A percentile compares a stretch with the other conserved stretches of the same genome.
Conservation (phyloP, 164 flowering plant species). For the Piper longum region DNA sequence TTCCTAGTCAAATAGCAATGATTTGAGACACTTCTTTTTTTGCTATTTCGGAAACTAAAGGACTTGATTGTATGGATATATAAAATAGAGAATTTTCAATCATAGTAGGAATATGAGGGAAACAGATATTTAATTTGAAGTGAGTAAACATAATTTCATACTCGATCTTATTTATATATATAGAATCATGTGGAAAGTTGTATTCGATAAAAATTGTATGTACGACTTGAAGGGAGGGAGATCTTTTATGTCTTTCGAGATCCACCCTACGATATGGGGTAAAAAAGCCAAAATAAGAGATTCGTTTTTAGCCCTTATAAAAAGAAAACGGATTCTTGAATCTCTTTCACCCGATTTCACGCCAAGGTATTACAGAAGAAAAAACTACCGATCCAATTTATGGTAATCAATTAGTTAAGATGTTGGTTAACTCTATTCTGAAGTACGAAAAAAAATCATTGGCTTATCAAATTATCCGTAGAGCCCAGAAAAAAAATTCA, state of each 20-base stretch:
- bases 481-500: too few relatives aligned
- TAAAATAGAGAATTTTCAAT: neutral
- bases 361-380: neutral
- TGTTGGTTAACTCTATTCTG: neutral
- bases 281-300: neutral
- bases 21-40: neutral
- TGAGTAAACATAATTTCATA: neutral
- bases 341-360: neutral
- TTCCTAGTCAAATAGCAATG: too few relatives aligned
- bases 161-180: neutral
- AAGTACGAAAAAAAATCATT: too few relatives aligned
- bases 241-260: neutral
- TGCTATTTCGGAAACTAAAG: neutral
- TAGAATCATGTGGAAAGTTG: neutral
- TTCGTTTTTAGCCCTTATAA: neutral
- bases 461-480: too few relatives aligned
- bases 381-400: neutral
- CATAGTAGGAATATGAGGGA: neutral
- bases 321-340: neutral
- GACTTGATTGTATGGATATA: neutral
- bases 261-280: slow-evolving; percentile 1
- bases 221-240: neutral
- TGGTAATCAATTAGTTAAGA: neutral
- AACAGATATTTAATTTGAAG: neutral
- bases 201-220: neutral